Conservation (phyloP, 83 land plant species). For the Picea mariana region DNA sequence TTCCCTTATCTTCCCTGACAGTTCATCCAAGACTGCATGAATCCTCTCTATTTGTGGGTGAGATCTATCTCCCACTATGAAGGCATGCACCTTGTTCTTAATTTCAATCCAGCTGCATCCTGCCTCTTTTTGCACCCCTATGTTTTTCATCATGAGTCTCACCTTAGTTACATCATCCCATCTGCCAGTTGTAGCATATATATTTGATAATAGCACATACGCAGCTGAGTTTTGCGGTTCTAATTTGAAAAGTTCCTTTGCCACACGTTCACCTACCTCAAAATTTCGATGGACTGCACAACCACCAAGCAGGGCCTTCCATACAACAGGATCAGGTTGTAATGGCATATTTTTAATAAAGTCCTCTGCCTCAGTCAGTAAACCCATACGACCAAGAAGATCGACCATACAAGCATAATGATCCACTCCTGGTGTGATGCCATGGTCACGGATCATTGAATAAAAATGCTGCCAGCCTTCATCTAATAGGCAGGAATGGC, state of each 20-base stretch:
- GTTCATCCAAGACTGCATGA: slow-evolving; percentile 11
- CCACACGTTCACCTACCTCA: slow-evolving; percentile 8
- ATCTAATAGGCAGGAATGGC: not conserved
- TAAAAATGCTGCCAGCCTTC: too few species aligned
- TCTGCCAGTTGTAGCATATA: slow-evolving; percentile 16
- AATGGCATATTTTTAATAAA: too few species aligned
- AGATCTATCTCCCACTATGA: slow-evolving; percentile 5
- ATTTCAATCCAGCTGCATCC: slow-evolving; percentile 16
- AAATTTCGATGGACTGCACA: slow-evolving; percentile 2
- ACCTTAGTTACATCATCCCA: slow-evolving; percentile 10
- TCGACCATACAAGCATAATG: too few species aligned
- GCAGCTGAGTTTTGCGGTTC: not conserved
- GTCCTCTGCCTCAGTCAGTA: too few species aligned
- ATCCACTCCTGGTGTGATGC: too few species aligned
- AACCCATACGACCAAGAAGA: too few species aligned
- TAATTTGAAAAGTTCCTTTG: not conserved
- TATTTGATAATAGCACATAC: slow-evolving; percentile 14
- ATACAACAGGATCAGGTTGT: not conserved
- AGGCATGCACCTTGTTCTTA: slow-evolving; percentile 4
- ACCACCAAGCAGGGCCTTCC: not conserved
- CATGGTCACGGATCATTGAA: too few species aligned
- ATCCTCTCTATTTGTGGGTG: slow-evolving; percentile 12
- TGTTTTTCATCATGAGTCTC: slow-evolving; percentile 7
- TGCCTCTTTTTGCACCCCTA: not conserved
- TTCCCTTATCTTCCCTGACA: not conserved